Evolutionary conservation across 305 asterid species (phyloP).

Genomic region (Euphrasia arctica): DNA sequence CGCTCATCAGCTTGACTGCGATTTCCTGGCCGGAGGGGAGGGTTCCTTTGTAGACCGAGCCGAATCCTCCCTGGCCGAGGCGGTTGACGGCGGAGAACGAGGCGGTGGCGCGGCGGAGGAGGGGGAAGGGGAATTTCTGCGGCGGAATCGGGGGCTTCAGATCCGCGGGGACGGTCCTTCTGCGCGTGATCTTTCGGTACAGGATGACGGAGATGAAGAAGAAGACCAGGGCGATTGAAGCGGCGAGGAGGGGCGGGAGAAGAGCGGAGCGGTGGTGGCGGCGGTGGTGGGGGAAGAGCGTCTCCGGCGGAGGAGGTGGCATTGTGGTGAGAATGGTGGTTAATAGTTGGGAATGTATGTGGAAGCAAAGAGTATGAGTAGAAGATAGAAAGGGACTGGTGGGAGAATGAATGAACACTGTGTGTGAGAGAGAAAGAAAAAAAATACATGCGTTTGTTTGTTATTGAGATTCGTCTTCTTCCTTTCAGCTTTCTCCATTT

Average conservation of each 20-base stretch:
- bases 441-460: slow-evolving; percentile 24
- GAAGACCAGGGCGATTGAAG: slow-evolving; percentile 40
- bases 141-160: slow-evolving; percentile 72
- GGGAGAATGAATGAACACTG: slow-evolving; percentile 27
- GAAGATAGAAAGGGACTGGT: slow-evolving; percentile 39
- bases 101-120: slow-evolving; percentile 78
- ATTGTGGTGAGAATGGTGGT: slow-evolving; percentile 32
- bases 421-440: slow-evolving; percentile 13
- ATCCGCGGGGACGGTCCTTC: slow-evolving; percentile 77
- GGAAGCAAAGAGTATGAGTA: slow-evolving; percentile 35
- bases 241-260: slow-evolving; percentile 54
- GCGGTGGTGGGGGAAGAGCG: slow-evolving; percentile 27
- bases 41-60: slow-evolving; percentile 72
- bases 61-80: slow-evolving; percentile 95
- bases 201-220: slow-evolving; percentile 43
- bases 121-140: slow-evolving; percentile 59
- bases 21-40: slow-evolving; percentile 38
- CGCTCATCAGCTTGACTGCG: slow-evolving; percentile 89
- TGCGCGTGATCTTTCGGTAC: slow-evolving; percentile 67
- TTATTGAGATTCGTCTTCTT: slow-evolving; percentile 30
- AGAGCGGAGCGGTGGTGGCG: slow-evolving; percentile 39
- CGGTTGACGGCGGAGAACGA: slow-evolving; percentile 62
- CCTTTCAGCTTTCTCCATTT: slow-evolving; percentile 29
- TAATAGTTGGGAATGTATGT: neutral
- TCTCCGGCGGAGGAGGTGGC: slow-evolving; percentile 49